Evolutionary conservation across 495 filamentous ascomycete genomes (phyloP).

Genomic region (Podospora fimiseda): DNA sequence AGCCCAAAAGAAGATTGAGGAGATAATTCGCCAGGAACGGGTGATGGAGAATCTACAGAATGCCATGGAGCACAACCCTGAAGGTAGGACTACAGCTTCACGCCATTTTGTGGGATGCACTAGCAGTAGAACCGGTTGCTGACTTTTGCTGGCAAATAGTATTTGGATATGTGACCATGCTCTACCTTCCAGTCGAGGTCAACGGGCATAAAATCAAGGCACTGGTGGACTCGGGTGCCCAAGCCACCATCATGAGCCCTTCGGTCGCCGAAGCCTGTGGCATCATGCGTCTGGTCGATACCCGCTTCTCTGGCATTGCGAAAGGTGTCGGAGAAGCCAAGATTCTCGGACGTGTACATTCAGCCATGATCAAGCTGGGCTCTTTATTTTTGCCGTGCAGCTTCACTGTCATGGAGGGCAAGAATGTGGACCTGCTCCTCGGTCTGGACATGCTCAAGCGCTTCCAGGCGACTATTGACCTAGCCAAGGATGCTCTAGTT

Average conservation of each 20-base stretch:
- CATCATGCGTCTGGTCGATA: constrained; percentile 96
- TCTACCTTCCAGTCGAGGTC: constrained; percentile 94
- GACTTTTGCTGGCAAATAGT: constrained; percentile 42
- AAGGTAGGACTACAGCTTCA: constrained; percentile 55
- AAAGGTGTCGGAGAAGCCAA: constrained; percentile 88
- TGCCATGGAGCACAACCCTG: constrained; percentile 92
- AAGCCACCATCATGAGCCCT: constrained; percentile 98
- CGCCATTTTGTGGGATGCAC: background rate
- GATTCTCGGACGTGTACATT: constrained; percentile 91
- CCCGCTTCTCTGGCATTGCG: constrained; percentile 83
- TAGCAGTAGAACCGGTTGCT: background rate
- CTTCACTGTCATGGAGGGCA: constrained; percentile 99
- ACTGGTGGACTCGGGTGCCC: constrained; percentile 94
- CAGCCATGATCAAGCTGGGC: constrained; percentile 89
- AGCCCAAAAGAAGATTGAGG: constrained; percentile 87
- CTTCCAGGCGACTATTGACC: constrained; percentile 87
- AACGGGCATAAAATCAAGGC: constrained; percentile 89
- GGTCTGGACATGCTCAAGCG: constrained; percentile 95
- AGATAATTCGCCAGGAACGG: constrained; percentile 89
- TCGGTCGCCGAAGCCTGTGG: constrained; percentile 82
- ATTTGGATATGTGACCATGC: constrained; percentile 87
- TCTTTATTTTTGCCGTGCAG: constrained; percentile 80
- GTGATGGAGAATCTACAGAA: constrained; percentile 93
- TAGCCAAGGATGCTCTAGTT: constrained; percentile 68
- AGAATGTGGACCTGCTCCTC: constrained; percentile 89